These are phyloP conservation scores for Penicillium freii DNA, from an alignment of 2,329 filamentous ascomycete species.

Conservation along the genomic window DNA sequence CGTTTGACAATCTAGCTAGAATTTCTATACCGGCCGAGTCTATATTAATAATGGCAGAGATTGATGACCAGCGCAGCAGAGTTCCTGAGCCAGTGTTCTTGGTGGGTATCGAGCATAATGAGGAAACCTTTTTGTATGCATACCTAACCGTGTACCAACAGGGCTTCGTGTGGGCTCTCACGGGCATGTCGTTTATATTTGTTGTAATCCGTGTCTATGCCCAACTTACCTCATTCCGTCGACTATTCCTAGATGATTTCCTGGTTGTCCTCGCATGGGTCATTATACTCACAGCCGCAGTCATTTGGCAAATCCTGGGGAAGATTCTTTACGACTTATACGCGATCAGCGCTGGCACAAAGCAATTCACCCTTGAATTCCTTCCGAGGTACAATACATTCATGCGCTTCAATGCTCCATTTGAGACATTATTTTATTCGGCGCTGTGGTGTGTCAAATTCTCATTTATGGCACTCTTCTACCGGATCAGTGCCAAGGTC, in stretches of 20 bases:
- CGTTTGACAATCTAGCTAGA: neutral
- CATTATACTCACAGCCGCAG: constrained; percentile 15
- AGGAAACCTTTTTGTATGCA: neutral
- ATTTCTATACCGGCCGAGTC: neutral
- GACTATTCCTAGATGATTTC: constrained; percentile 17
- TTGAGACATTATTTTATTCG: constrained; percentile 19
- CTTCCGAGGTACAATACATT: constrained; percentile 9
- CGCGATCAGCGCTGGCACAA: constrained; percentile 4
- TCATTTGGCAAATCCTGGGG: constrained; percentile 19
- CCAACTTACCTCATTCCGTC: constrained; percentile 12
- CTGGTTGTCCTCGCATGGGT: constrained; percentile 16
- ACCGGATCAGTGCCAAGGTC: constrained; percentile 15
- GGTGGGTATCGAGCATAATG: neutral
- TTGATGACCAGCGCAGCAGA: neutral
- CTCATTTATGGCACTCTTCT: constrained; percentile 21
- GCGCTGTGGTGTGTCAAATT: constrained; percentile 19
- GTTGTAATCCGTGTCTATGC: constrained; percentile 12
- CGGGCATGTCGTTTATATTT: constrained; percentile 9
- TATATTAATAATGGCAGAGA: neutral
- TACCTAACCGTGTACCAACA: neutral
- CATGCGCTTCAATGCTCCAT: constrained; percentile 12
- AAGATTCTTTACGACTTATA: constrained; percentile 14
- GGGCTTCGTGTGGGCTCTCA: constrained; percentile 17
- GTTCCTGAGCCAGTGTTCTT: constrained; percentile 5
- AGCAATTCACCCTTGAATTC: constrained; percentile 6